Evolutionary conservation across 768 basidiomycete species (phyloP).

Genomic region (Leccinum longicurvipes): DNA sequence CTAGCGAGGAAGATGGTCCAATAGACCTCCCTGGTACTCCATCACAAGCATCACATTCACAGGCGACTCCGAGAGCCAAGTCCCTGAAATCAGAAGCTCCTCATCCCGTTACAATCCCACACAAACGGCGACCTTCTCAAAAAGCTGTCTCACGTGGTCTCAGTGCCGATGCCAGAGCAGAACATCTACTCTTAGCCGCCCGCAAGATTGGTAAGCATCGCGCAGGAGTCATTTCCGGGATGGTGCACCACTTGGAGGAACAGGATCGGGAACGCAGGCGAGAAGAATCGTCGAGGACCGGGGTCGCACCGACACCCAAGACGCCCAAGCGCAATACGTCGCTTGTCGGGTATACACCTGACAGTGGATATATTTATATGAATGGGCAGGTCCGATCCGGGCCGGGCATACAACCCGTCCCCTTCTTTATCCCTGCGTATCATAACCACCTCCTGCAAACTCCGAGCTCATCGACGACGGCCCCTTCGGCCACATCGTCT

Average conservation of each 20-base stretch:
- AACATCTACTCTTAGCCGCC: conserved; percentile 69
- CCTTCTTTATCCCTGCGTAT: conserved; percentile 31
- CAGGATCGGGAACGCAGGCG: conserved; percentile 26
- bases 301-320: conserved; percentile 22
- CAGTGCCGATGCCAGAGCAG: conserved; percentile 62
- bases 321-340: conserved; percentile 31
- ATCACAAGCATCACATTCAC: conserved; percentile 9
- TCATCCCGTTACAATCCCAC: conserved; percentile 12
- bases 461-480: conserved; percentile 32
- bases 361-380: conserved; percentile 31
- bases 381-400: conserved; percentile 22
- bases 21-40: conserved; percentile 18
- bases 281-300: conserved; percentile 24
- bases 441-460: conserved; percentile 28
- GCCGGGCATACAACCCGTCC: conserved; percentile 30
- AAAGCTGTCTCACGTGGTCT: conserved; percentile 31
- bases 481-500: conserved; percentile 24
- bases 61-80: conserved; percentile 24
- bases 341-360: conserved; percentile 18
- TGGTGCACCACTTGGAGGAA: conserved; percentile 37
- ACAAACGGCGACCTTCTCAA: conserved; percentile 28
- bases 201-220: conserved; percentile 65
- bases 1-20: conserved; percentile 28
- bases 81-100: conserved; percentile 19
- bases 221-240: conserved; percentile 52